phyloP scores from a whole-genome alignment of 2,329 filamentous ascomycete species.

The Verticillium isaacii region DNA sequence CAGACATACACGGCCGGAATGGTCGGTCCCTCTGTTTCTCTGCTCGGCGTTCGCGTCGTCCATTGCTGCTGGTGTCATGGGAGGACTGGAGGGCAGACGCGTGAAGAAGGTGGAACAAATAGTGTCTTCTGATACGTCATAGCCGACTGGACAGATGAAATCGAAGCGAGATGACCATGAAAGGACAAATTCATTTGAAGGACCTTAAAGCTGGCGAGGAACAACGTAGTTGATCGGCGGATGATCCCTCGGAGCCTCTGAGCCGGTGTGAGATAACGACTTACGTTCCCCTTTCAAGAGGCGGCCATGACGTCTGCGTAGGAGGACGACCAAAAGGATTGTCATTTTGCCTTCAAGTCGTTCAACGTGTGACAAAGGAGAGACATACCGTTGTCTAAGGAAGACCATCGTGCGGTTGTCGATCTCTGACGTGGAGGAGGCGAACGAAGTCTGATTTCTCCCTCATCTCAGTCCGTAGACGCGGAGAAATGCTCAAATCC shows the following conservation, averaged over 20 bases:
- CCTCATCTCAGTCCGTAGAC: background rate
- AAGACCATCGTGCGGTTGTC: background rate
- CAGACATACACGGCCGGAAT: constrained; percentile 67
- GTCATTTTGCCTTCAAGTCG: background rate
- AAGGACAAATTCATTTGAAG: background rate
- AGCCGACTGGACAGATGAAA: background rate
- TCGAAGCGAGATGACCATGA: background rate
- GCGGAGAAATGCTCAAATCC: background rate
- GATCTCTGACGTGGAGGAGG: background rate
- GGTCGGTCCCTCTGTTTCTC: constrained; percentile 79
- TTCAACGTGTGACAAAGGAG: background rate
- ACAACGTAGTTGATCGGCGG: background rate
- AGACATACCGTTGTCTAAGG: background rate
- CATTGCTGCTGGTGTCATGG: constrained; percentile 62
- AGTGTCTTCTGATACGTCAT: background rate
- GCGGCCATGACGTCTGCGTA: background rate
- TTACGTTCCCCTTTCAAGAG: background rate
- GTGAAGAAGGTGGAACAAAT: constrained; percentile 71
- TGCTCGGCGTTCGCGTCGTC: constrained; percentile 67
- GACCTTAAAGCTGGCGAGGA: background rate
- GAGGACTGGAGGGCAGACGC: constrained; percentile 65
- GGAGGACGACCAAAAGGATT: background rate
- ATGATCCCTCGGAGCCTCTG: background rate
- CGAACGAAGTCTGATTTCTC: background rate
- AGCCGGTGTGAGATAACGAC: background rate